These are phyloP conservation scores for Pachysolen tannophilus DNA, from an alignment of 805 yeast genomes.

Conservation along the genomic window DNA sequence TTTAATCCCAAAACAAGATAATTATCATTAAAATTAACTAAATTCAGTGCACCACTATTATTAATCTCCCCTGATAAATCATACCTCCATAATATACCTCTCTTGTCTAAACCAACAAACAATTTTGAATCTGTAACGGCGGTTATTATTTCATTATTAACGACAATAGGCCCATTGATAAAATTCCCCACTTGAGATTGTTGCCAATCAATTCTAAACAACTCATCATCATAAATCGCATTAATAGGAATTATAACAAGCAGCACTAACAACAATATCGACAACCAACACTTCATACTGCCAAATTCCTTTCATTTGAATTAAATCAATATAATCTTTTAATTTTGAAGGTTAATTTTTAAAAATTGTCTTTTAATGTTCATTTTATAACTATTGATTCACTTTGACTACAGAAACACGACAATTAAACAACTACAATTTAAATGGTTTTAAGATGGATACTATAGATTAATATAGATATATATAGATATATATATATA, in stretches of 20 bases:
- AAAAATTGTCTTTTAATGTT: too few relatives aligned
- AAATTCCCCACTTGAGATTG: conserved; percentile 16
- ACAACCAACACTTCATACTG: too few relatives aligned
- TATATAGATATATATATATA: too few relatives aligned
- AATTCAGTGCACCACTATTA: too few relatives aligned
- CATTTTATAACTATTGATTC: too few relatives aligned
- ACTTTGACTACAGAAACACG: too few relatives aligned
- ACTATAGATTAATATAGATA: too few relatives aligned
- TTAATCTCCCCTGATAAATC: conserved; percentile 11
- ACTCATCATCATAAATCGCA: conserved; percentile 41
- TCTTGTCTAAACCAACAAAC: conserved; percentile 20
- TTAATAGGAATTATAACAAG: conserved; percentile 1
- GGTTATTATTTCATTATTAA: conserved; percentile 6
- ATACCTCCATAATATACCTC: conserved; percentile 22
- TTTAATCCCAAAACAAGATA: neutral
- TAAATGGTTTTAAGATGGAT: too few relatives aligned
- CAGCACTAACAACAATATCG: conserved; percentile 5
- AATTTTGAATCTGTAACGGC: conserved; percentile 20
- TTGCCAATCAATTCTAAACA: conserved; percentile 50
- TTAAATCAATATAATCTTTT: too few relatives aligned
- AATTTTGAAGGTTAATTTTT: too few relatives aligned
- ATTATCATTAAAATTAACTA: neutral
- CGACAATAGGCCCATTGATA: conserved; percentile 10
- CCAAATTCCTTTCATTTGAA: too few relatives aligned
- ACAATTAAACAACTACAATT: too few relatives aligned